phyloP scores from a whole-genome alignment of 1,284 basidiomycete genomes.

The Heterobasidion parviporum region DNA sequence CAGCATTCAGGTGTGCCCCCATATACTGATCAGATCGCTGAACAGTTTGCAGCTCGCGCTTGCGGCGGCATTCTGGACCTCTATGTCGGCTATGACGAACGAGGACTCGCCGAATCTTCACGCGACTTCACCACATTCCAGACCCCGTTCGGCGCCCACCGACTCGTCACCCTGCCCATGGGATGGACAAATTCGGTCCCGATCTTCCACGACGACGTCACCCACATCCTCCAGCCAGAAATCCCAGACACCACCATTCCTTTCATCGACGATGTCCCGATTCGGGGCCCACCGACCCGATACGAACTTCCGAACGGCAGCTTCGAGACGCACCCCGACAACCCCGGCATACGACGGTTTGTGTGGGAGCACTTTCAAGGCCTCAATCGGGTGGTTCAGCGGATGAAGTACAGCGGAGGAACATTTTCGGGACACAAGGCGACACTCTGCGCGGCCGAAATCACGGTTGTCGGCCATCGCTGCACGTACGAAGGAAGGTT shows the following conservation, averaged over 20 bases:
- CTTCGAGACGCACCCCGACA: constrained; percentile 20
- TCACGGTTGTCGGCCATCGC: constrained; percentile 19
- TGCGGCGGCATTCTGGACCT: background rate
- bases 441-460: constrained; percentile 10
- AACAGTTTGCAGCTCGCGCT: background rate
- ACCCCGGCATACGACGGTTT: constrained; percentile 23
- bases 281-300: constrained; percentile 13
- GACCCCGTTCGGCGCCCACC: constrained; percentile 9
- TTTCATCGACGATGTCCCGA: constrained; percentile 21
- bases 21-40: background rate
- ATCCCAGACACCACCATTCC: constrained; percentile 24
- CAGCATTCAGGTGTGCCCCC: background rate
- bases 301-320: constrained; percentile 12
- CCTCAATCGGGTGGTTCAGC: constrained; percentile 22
- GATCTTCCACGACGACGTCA: constrained; percentile 25
- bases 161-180: constrained; percentile 22
- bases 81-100: background rate
- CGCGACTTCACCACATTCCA: background rate
- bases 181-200: constrained; percentile 29
- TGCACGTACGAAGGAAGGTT: constrained; percentile 17
- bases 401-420: constrained; percentile 16
- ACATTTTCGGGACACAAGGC: constrained; percentile 17
- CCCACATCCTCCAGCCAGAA: constrained; percentile 23
- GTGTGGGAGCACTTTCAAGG: constrained; percentile 22
- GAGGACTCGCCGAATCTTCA: background rate